phyloP scores from a whole-genome alignment of 2,329 filamentous ascomycete genomes.

The Sporothrix pseudoabietina region DNA sequence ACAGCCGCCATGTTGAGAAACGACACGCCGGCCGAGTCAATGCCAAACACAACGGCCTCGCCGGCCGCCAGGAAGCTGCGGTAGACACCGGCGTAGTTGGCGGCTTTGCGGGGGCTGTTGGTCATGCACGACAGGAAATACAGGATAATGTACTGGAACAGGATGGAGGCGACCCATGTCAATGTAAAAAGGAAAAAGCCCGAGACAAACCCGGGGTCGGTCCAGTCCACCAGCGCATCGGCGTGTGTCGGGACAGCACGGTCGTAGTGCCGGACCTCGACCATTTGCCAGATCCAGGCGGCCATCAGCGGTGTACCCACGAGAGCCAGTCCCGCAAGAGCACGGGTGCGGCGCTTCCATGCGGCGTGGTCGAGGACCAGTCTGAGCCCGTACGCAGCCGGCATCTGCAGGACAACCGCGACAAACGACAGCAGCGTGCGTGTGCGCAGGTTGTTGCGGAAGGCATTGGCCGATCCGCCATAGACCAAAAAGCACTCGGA shows the following conservation, averaged over 20 bases:
- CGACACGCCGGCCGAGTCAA: conserved; percentile 3
- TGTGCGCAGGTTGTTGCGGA: conserved; percentile 23
- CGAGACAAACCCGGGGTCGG: neutral
- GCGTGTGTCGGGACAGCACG: conserved; percentile 33
- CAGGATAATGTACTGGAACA: conserved; percentile 40
- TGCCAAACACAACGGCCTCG: conserved; percentile 38
- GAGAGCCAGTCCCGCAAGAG: neutral
- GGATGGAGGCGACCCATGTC: conserved; percentile 25
- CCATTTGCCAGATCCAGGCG: conserved; percentile 41
- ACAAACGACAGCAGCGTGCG: conserved; percentile 40
- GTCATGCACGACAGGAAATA: conserved; percentile 40
- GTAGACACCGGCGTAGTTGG: conserved; percentile 38
- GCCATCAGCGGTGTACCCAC: conserved; percentile 36
- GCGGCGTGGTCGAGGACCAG: conserved; percentile 5
- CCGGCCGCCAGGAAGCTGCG: conserved; percentile 39
- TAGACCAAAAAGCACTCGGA: conserved; percentile 42
- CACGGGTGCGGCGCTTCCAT: conserved; percentile 7
- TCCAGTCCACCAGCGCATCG: conserved; percentile 8
- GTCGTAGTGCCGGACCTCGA: conserved; percentile 34
- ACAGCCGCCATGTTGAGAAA: conserved; percentile 1
- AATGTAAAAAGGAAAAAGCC: neutral
- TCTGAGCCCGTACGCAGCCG: conserved; percentile 37
- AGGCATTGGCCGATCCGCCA: conserved; percentile 41
- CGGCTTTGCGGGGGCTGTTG: conserved; percentile 35
- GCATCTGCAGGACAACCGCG: conserved; percentile 41